A percentile compares a stretch with the other conserved stretches of the same genome.
Conservation (phyloP, 2,329 filamentous ascomycete species). For the Metarhizium anisopliae region DNA sequence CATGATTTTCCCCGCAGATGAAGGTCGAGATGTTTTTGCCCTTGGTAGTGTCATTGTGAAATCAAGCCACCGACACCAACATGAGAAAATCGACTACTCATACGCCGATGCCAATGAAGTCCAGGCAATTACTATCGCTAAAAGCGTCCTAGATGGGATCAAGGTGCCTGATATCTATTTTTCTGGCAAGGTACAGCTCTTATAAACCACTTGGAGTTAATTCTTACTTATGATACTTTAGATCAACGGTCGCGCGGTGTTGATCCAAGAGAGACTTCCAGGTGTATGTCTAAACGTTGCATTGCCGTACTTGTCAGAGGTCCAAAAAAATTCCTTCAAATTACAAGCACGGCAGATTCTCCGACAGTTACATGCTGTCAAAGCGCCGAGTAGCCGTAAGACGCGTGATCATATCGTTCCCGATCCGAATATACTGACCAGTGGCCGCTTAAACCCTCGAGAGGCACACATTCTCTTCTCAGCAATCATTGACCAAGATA, state of each 20-base stretch:
- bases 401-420: background rate
- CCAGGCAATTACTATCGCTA: constrained; percentile 23
- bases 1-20: constrained; percentile 22
- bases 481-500: constrained; percentile 13
- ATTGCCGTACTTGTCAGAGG: background rate
- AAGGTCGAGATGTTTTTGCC: constrained; percentile 32
- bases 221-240: constrained; percentile 10
- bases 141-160: constrained; percentile 16
- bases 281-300: background rate
- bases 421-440: background rate
- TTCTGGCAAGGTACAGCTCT: constrained; percentile 23
- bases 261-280: constrained; percentile 13
- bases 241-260: constrained; percentile 25
- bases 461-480: constrained; percentile 19
- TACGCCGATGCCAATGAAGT: constrained; percentile 32
- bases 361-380: background rate
- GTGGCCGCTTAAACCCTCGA: background rate
- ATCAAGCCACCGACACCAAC: constrained; percentile 23
- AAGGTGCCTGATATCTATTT: constrained; percentile 29
- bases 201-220: background rate
- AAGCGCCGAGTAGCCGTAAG: background rate
- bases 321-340: background rate
- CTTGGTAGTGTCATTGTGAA: constrained; percentile 30
- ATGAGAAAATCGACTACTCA: constrained; percentile 22
- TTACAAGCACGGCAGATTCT: background rate